These are phyloP conservation scores for Eutrema yunnanense DNA, from an alignment of 345 rosid species.

Conservation along the genomic window DNA sequence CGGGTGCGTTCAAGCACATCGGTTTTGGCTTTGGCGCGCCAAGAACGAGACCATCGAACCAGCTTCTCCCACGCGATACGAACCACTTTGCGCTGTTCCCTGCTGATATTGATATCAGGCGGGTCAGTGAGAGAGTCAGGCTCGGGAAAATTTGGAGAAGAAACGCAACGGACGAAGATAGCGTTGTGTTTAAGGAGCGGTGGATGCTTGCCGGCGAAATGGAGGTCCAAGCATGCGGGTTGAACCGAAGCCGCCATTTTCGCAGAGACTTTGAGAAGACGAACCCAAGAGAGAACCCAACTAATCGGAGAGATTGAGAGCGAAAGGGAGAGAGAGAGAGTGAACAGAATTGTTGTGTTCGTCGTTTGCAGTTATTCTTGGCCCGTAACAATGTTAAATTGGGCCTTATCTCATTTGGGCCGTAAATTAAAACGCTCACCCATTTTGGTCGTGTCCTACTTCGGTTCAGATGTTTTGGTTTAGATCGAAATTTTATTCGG, in stretches of 20 bases:
- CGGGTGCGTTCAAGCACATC: slow-evolving; percentile 73
- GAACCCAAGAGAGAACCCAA: neutral
- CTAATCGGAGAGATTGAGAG: slow-evolving; percentile 17
- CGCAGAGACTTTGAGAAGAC: slow-evolving; percentile 17
- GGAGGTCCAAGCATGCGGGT: slow-evolving; percentile 33
- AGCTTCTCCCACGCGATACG: slow-evolving; percentile 87
- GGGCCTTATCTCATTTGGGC: slow-evolving; percentile 10
- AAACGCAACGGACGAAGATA: slow-evolving; percentile 22
- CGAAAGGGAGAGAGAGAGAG: neutral
- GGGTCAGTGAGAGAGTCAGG: slow-evolving; percentile 9
- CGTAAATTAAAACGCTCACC: neutral
- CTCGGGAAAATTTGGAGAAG: slow-evolving; percentile 19
- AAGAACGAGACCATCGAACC: slow-evolving; percentile 86
- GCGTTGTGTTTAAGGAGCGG: slow-evolving; percentile 22
- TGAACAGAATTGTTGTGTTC: neutral
- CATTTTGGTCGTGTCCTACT: no score
- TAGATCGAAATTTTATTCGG: neutral
- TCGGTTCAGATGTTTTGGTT: no score
- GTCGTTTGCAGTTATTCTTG: neutral
- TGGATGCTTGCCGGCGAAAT: slow-evolving; percentile 19
- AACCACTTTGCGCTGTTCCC: slow-evolving; percentile 62
- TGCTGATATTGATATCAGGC: slow-evolving; percentile 26
- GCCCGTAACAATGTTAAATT: neutral
- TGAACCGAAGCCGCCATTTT: slow-evolving; percentile 39
- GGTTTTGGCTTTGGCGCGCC: slow-evolving; percentile 68